These are phyloP conservation scores for Cladosporium sp. DNA, from an alignment of 2,329 filamentous ascomycete genomes.

Conservation along the genomic window DNA sequence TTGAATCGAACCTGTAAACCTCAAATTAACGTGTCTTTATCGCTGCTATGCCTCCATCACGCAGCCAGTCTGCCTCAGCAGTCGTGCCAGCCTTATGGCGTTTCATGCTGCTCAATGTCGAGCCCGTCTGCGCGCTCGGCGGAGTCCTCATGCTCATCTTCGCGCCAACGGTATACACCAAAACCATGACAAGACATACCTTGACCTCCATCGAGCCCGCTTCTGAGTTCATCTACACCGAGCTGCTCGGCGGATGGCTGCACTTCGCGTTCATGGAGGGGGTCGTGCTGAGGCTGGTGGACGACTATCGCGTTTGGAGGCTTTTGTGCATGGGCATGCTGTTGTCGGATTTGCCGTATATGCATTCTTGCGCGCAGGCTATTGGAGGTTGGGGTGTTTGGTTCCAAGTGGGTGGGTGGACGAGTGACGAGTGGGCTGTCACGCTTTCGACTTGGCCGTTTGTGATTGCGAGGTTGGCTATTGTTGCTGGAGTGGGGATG, in stretches of 20 bases:
- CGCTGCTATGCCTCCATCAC: neutral
- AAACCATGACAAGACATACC: constrained; percentile 20
- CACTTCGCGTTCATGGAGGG: constrained; percentile 27
- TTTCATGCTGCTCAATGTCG: constrained; percentile 25
- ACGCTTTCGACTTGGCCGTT: constrained; percentile 28
- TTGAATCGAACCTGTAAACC: too few relatives aligned
- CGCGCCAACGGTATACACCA: constrained; percentile 20
- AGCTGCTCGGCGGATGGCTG: constrained; percentile 28
- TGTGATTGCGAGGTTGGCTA: constrained; percentile 24
- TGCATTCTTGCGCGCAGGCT: constrained; percentile 25
- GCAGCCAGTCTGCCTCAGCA: constrained; percentile 19
- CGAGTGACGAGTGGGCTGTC: constrained; percentile 24
- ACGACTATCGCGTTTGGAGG: constrained; percentile 27
- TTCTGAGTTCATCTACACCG: constrained; percentile 27
- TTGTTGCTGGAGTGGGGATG: constrained; percentile 23
- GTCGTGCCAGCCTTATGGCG: constrained; percentile 23
- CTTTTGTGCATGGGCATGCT: constrained; percentile 26
- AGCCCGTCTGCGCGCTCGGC: constrained; percentile 25
- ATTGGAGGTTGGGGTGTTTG: constrained; percentile 27
- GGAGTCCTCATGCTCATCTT: constrained; percentile 22
- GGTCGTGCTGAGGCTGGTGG: constrained; percentile 26
- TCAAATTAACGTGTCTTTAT: too few relatives aligned
- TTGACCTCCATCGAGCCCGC: constrained; percentile 20
- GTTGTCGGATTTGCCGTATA: constrained; percentile 23
- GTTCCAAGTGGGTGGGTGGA: constrained; percentile 23